Evolutionary conservation across 768 basidiomycete species (phyloP).

Genomic region (Symmetrospora coprosmae): DNA sequence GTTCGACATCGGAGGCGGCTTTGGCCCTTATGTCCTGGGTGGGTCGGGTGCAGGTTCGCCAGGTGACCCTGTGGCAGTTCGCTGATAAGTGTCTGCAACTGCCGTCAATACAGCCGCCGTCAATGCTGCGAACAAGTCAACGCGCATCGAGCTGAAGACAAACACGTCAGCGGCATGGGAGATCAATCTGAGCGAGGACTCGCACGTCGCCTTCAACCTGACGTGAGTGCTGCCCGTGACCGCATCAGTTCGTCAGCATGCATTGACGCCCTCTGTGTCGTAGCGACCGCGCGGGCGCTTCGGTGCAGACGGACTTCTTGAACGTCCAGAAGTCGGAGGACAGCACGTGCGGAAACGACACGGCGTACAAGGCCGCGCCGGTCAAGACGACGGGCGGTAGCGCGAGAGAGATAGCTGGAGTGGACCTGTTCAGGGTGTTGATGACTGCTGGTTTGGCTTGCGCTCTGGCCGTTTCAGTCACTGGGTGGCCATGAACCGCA

Average conservation of each 20-base stretch:
- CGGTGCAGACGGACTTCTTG: background rate
- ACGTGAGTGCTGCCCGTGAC: background rate
- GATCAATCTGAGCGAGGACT: background rate
- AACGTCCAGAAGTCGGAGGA: background rate
- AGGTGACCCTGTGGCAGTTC: background rate
- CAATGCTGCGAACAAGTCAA: background rate
- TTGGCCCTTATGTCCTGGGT: constrained; percentile 1
- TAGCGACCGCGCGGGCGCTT: background rate
- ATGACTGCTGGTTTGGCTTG: too few relatives aligned
- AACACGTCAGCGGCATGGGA: background rate
- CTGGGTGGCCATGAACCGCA: too few relatives aligned
- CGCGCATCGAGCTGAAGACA: background rate
- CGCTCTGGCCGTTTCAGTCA: too few relatives aligned
- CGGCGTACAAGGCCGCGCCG: background rate
- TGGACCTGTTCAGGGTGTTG: too few relatives aligned
- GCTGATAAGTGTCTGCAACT: background rate
- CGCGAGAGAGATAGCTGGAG: too few relatives aligned
- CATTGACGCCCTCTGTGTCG: background rate
- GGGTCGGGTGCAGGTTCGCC: background rate
- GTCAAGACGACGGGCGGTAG: too few relatives aligned
- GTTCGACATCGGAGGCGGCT: background rate
- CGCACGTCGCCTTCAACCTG: constrained; percentile 1
- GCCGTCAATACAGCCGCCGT: background rate
- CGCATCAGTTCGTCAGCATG: background rate
- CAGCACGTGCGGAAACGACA: background rate